Evolutionary conservation across 306 rosid genomes (phyloP), one percentile per base, ranked within the genome.

Genomic region (Vicia faba): DNA sequence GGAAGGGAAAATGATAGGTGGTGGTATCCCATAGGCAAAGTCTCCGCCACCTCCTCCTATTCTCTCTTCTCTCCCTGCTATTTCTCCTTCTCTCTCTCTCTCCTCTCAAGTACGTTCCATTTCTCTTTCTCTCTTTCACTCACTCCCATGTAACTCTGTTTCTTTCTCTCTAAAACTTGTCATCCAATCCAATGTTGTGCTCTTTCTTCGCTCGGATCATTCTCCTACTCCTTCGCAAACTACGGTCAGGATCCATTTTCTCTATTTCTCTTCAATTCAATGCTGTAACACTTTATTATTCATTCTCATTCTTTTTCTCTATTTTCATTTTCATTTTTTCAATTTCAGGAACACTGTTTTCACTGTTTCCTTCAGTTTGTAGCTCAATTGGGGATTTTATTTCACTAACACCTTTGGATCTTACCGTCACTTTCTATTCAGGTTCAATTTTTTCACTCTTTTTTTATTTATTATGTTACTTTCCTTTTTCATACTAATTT

Each of bases 171-270:
- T 59, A n/a, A 20, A 20, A 20, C 23, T 31, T 31, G 0, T 31
- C 35, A 31, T 31, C 49, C 5, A 65, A n/a, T 9, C 28, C 89
- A 65, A 77, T 83, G 75, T 69, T 79, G 64, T 81, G 78, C 75
- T 38, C 71, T 72, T 74, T 81, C 55, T 59, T 56, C 62, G 70
- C 75, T 75, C 75, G 75, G 73, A 79, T 84, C 71, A 35, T 81
- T 58, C 69, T 74, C 59, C 44, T 19, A 65, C 66, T 20, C 25
- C 19, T 69, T 33, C 74, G 68, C 61, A 80, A 77, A 66, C 65
- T 79, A 46, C 69, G 89, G 96, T 88, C 16, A 44, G 82, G 73
- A 45, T 68, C 80, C 33, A 23, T 29, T 64, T 58, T n/a, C n/a
- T n/a, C n/a, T 20, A 20, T 20, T 20, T 20, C 23, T 20, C 2